phyloP scores from a whole-genome alignment of 2,329 filamentous ascomycete species.

The Leptosphaerulina australis region DNA sequence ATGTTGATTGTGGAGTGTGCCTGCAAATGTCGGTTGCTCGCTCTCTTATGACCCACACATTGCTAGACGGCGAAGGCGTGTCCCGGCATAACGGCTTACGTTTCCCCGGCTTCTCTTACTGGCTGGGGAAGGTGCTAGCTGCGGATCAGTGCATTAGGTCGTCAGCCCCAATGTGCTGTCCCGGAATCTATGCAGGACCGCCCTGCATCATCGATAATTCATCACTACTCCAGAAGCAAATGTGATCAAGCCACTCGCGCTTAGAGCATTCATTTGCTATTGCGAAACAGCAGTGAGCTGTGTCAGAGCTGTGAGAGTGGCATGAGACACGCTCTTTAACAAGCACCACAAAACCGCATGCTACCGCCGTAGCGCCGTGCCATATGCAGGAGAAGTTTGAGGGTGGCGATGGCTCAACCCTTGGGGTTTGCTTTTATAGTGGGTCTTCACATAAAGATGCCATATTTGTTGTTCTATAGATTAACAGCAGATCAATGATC shows the following conservation, averaged over 20 bases:
- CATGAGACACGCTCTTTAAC: conserved; percentile 6
- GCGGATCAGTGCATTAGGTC: conserved; percentile 18
- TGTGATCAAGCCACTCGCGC: conserved; percentile 8
- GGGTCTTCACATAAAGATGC: conserved; percentile 3
- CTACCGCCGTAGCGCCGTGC: conserved; percentile 11
- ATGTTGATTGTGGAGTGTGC: conserved; percentile 9
- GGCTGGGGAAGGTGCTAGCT: conserved; percentile 13
- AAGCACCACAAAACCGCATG: conserved; percentile 2
- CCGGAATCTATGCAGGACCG: conserved; percentile 22
- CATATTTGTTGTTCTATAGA: not conserved
- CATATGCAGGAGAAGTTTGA: conserved; percentile 8
- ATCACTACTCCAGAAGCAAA: conserved; percentile 1
- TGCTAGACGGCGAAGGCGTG: conserved; percentile 23
- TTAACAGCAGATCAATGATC: not conserved
- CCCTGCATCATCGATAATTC: conserved; percentile 9
- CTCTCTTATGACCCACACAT: conserved; percentile 14
- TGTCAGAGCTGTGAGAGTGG: not conserved
- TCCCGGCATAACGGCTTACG: conserved; percentile 23
- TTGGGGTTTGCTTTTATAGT: not conserved
- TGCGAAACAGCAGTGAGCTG: not conserved
- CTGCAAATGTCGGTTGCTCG: conserved; percentile 8
- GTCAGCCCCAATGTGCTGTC: conserved; percentile 8
- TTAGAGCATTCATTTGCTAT: not conserved
- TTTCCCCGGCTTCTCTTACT: conserved; percentile 17
- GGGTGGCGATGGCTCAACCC: conserved; percentile 6